These are phyloP conservation scores for Calocera viscosa DNA, from an alignment of 768 basidiomycete species.

Conservation along the genomic window DNA sequence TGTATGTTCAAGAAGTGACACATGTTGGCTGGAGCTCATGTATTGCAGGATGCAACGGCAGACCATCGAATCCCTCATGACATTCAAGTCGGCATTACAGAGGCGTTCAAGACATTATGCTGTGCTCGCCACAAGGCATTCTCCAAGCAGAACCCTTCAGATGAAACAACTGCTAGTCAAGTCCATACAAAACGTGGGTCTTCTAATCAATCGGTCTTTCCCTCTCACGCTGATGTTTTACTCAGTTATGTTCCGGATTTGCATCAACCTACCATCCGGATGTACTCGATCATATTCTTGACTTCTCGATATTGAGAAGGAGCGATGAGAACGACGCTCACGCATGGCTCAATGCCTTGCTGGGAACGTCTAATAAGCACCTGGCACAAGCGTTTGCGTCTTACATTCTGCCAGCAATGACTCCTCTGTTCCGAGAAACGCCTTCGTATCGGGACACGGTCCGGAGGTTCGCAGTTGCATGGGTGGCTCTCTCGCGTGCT, in stretches of 20 bases:
- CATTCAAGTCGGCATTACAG: background rate
- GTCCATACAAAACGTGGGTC: background rate
- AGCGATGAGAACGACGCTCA: background rate
- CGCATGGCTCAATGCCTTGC: background rate
- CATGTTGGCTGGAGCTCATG: background rate
- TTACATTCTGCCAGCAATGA: background rate
- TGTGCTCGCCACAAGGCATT: background rate
- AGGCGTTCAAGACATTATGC: background rate
- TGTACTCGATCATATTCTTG: background rate
- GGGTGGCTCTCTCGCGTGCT: slow-evolving; percentile 48
- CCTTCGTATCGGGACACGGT: slow-evolving; percentile 12
- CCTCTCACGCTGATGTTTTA: background rate
- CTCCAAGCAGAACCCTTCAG: background rate
- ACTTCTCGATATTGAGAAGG: background rate
- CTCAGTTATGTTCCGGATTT: background rate
- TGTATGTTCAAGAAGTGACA: background rate
- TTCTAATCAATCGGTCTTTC: background rate
- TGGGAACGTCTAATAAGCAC: background rate
- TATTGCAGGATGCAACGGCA: background rate
- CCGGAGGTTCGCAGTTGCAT: slow-evolving; percentile 27
- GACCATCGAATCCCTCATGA: background rate
- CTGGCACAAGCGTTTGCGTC: background rate
- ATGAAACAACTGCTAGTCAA: background rate
- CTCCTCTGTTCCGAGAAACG: background rate
- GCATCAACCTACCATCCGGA: background rate